These are phyloP conservation scores for Inonotus hispidus DNA, from an alignment of 1,284 basidiomycete genomes.

Conservation along the genomic window DNA sequence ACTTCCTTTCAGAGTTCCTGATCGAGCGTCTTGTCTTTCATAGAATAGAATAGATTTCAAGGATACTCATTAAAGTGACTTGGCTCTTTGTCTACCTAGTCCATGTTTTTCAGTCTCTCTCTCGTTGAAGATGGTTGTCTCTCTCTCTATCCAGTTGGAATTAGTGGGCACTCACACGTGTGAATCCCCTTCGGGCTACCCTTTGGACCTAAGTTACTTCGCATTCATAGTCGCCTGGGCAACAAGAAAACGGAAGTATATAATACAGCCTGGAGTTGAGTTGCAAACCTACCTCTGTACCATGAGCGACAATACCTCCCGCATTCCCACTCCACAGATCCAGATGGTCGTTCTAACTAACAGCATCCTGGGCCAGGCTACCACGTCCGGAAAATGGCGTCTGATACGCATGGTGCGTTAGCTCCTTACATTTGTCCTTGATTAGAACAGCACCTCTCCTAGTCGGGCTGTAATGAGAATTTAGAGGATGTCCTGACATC, in stretches of 20 bases:
- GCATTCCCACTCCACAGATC: constrained; percentile 2
- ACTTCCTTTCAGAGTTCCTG: not conserved
- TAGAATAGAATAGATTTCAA: no score
- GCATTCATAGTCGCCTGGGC: not conserved
- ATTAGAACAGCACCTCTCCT: not conserved
- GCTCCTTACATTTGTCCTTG: not conserved
- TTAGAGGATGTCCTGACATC: not conserved
- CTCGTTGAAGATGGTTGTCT: no score
- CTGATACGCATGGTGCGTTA: not conserved
- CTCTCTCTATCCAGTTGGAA: no score
- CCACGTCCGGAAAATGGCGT: not conserved
- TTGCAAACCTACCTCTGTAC: not conserved
- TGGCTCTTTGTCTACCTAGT: not conserved
- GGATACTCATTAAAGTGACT: no score
- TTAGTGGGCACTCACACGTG: no score
- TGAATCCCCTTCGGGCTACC: no score
- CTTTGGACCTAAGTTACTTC: not conserved
- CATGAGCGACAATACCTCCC: not conserved
- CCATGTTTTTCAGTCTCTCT: not conserved
- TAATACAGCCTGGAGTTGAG: not conserved
- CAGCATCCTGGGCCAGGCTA: not conserved
- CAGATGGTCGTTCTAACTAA: not conserved
- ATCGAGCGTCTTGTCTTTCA: not conserved
- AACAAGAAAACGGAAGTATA: constrained; percentile 1
- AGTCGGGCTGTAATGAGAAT: not conserved